Evolutionary conservation across 2,329 filamentous ascomycete genomes (phyloP), one percentile per base, ranked within the genome.

Genomic region (Dissoconium aciculare): DNA sequence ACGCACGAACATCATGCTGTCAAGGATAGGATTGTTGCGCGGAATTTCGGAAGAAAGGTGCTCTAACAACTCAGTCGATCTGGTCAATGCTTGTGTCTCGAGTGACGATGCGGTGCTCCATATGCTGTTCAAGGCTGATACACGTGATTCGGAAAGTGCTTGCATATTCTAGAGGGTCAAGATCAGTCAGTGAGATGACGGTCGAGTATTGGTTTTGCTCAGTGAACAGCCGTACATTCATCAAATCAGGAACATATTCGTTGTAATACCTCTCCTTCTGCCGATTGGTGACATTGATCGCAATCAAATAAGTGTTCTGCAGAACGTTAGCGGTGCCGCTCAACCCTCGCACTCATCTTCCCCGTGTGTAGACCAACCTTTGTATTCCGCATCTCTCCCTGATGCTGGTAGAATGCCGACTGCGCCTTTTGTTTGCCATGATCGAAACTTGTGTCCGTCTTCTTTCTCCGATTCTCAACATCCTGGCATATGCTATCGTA

Each of bases 261-360:
- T 95, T 78, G 51, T 93, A 98, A 62, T 95, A 95, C 51, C 78
- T 82, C 53, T 94, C 84, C 62, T 95, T 98, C 50, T 93, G 77
- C 61, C 89, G 92, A 59, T 98, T 98, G 17, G 85, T 91, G 35
- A 95, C 82, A 52, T 92, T 92, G 60, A 98, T 93, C 38, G 74
- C 71, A 49, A 98, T 93, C 38, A 98, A 63, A 52, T 98, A 98
- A n/a, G 80, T 84, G 55, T 98, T 98, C 65, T 72, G 42, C 10
- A 11, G 4, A 26, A n/a, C 49, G 16, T 36, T 14, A 36, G 17
- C 17, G 2, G 4, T 9, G 16, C 14, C n/a, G n/a, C n/a, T n/a
- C n/a, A n/a, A n/a, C n/a, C n/a, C n/a, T n/a, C n/a, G n/a, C n/a
- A 30, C 21, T 15, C 51, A 14, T 32, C 13, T 35, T 11, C 14